Evolutionary conservation across 2,329 filamentous ascomycete genomes (phyloP), one percentile per base, ranked within the genome.

Genomic region (Epichloe bromicola): DNA sequence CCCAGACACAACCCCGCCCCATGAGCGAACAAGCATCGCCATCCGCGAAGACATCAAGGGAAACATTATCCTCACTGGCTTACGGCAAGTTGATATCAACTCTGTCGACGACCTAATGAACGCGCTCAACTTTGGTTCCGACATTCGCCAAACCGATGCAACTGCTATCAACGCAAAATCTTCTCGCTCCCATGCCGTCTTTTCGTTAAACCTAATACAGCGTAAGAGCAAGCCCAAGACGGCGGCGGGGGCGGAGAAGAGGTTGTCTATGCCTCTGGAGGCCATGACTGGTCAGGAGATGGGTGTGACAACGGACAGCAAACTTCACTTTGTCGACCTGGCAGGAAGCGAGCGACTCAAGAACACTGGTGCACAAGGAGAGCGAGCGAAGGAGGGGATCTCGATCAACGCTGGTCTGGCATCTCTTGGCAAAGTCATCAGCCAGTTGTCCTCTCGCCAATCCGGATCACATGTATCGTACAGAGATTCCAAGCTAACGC

Each of bases 161-260:
- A 98, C 93, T 2, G 93, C 91, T 3, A 93, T 97, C 63, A 98
- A 98, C 64, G 93, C 91, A 42, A 91, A 95, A 64, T 98, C 93
- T 0, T 98, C 93, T 11, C 88, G 93, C 56, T 98, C 93, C 1
- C 93, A 98, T 65, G 93, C 93, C 36, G 90, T 98, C 33, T 97
- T 98, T 69, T 96, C 88, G 63, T 72, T 98, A 55, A 97, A 97
- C 61, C 76, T 98, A 7, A 76, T 97, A 7, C 88, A 96, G 70
- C 86, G 86, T 61, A 93, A 88, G 68, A 76, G 66, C 58, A 81
- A 80, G 53, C 61, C 67, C 52, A 72, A 68, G 50, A 63, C 68
- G 2, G 69, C 75, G 3, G 73, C 80, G 15, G 74, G 74, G 12
- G 74, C 78, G 33, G 88, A 96, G 57, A 96, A 94, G 70, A 85